These are phyloP conservation scores for Amanita exitialis DNA, from an alignment of 768 basidiomycete genomes.

Conservation along the genomic window DNA sequence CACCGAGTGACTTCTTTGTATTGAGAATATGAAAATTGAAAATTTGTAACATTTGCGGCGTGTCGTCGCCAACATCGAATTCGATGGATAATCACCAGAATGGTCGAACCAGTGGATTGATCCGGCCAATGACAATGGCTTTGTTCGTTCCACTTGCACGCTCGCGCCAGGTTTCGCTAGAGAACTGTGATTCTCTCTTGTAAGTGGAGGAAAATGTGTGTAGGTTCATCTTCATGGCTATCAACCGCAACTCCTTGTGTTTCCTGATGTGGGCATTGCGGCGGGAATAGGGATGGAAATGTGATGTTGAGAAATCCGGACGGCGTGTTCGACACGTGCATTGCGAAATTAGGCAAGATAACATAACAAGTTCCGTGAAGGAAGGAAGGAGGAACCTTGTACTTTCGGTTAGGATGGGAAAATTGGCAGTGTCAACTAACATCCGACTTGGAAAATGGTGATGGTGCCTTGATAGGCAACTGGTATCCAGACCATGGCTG, in stretches of 20 bases:
- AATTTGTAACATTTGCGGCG: neutral
- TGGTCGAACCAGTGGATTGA: neutral
- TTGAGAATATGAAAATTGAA: constrained; percentile 1
- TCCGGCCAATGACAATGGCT: constrained; percentile 11
- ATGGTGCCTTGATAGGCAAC: neutral
- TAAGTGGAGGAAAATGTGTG: constrained; percentile 19
- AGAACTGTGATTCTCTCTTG: constrained; percentile 15
- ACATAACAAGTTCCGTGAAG: neutral
- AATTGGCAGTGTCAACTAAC: neutral
- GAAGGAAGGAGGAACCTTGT: neutral
- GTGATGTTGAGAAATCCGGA: neutral
- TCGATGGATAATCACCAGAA: constrained; percentile 2
- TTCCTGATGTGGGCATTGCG: constrained; percentile 11
- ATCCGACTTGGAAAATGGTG: neutral
- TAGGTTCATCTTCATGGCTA: constrained; percentile 17
- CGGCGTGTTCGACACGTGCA: neutral
- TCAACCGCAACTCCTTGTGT: constrained; percentile 17
- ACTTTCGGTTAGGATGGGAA: neutral
- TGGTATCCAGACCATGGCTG: neutral
- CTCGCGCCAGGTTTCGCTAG: constrained; percentile 14
- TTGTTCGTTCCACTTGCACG: constrained; percentile 15
- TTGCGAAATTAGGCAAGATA: neutral
- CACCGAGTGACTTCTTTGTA: too few species aligned
- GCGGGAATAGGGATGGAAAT: constrained; percentile 13
- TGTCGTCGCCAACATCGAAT: constrained; percentile 6